Evolutionary conservation across 257 asterid species (phyloP).

Genomic region (Scutellaria baicalensis): DNA sequence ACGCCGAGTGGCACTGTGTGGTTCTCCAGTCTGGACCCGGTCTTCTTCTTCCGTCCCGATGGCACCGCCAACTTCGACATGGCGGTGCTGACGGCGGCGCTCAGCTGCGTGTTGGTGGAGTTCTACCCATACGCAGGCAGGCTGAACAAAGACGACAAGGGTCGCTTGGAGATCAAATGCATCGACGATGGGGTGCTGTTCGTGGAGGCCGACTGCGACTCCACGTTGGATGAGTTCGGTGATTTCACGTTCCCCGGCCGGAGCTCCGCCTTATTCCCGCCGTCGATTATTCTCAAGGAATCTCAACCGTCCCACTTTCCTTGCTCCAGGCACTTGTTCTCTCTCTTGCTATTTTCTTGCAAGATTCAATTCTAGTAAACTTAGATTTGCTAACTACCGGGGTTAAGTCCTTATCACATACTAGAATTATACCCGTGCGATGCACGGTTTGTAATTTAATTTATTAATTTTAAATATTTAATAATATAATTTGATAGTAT

Average conservation of each 20-base stretch:
- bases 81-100: constrained; percentile 35
- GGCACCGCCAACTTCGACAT: constrained; percentile 34
- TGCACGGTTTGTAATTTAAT: too few species aligned
- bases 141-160: not conserved
- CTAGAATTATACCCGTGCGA: too few species aligned
- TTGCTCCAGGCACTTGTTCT: constrained; percentile 86
- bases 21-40: constrained; percentile 55
- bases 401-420: too few species aligned
- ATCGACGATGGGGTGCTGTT: not conserved
- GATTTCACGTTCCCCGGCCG: not conserved
- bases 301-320: constrained; percentile 49
- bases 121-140: constrained; percentile 67
- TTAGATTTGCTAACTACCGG: too few species aligned
- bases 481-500: too few species aligned
- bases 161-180: not conserved
- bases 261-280: constrained; percentile 68
- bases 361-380: too few species aligned
- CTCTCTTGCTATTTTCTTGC: too few species aligned
- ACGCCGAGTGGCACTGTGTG: constrained; percentile 34
- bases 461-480: too few species aligned
- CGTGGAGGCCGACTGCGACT: not conserved
- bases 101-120: constrained; percentile 45
- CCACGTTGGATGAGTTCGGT: not conserved
- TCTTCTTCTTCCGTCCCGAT: constrained; percentile 44
- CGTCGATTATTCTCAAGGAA: constrained; percentile 60